Evolutionary conservation across 441 rosid genomes (phyloP).

Genomic region (Macaranga tanarius): DNA sequence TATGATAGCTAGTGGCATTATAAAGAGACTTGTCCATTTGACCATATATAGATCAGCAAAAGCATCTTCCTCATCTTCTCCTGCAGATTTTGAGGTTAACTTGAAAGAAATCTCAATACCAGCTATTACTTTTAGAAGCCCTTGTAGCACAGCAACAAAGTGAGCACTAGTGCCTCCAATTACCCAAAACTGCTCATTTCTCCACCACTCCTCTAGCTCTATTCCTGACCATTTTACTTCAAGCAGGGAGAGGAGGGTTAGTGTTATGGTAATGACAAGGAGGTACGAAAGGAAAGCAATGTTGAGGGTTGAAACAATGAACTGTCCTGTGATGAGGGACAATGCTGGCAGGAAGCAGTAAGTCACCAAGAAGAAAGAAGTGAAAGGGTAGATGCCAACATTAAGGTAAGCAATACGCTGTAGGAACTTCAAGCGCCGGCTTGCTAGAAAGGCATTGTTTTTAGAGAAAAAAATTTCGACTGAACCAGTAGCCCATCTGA

Average conservation of each 20-base stretch:
- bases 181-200: conserved; percentile 92
- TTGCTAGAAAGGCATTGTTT: conserved; percentile 73
- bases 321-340: conserved; percentile 74
- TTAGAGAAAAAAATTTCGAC: conserved; percentile 86
- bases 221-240: conserved; percentile 92
- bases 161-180: conserved; percentile 94
- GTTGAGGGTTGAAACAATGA: conserved; percentile 67
- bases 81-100: conserved; percentile 61
- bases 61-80: conserved; percentile 67
- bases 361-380: conserved; percentile 64
- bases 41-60: conserved; percentile 77
- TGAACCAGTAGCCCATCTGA: conserved; percentile 92
- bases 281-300: conserved; percentile 63
- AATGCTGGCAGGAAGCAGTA: conserved; percentile 89
- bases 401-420: conserved; percentile 84
- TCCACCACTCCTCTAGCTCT: conserved; percentile 84
- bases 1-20: conserved; percentile 78
- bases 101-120: conserved; percentile 85
- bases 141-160: conserved; percentile 77
- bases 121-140: conserved; percentile 70
- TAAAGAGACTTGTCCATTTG: conserved; percentile 83
- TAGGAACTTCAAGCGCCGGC: conserved; percentile 70
- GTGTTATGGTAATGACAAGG: conserved; percentile 57
- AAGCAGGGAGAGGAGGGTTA: conserved; percentile 63
- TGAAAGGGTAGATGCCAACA: conserved; percentile 88